Base-by-base conservation (phyloP, 257 asterid genomes). In the Phtheirospermum japonicum region DNA sequence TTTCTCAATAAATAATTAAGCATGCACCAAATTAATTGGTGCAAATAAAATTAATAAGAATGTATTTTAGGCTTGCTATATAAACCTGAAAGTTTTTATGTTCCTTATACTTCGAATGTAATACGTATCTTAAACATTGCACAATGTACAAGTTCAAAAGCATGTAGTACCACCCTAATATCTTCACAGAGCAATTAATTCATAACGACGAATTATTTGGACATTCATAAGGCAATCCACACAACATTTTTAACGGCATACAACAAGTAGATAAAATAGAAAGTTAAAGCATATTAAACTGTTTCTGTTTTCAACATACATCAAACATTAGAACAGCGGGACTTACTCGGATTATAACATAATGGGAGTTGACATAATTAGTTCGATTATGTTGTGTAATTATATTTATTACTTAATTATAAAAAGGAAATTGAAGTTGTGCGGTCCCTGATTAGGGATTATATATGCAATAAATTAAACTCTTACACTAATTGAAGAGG, bases 401-500 rank as follows among this genome's bases (percentile, higher is more conserved):
- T 23, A 23, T 23, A n/a, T 23, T 23, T 23, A 23, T 23, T 3
- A 23, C 28, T 23, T 23, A n/a, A n/a, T n/a, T n/a, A n/a, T n/a
- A n/a, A n/a, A n/a, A n/a, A n/a, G n/a, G n/a, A n/a, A n/a, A n/a
- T n/a, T n/a, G n/a, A n/a, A n/a, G n/a, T n/a, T n/a, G n/a, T n/a
- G n/a, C n/a, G n/a, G n/a, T n/a, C n/a, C n/a, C n/a, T n/a, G n/a
- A n/a, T n/a, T n/a, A n/a, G n/a, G n/a, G n/a, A n/a, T n/a, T n/a
- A n/a, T 23, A n/a, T 23, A 23, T 23, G 28, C 28, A 23, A 23
- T 1, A 23, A 23, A 23, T 23, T 17, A n/a, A 16, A 60, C 45
- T 32, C 90, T 76, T 80, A 91, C 92, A 82, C 82, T 59, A 91
- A 51, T 17, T 80, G 92, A 57, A 88, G 94, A 50, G 89, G 65